Evolutionary conservation across 129 eudicot species (phyloP), one percentile per base, ranked within the genome.

Genomic region (Rutidosis leptorrhynchoides): DNA sequence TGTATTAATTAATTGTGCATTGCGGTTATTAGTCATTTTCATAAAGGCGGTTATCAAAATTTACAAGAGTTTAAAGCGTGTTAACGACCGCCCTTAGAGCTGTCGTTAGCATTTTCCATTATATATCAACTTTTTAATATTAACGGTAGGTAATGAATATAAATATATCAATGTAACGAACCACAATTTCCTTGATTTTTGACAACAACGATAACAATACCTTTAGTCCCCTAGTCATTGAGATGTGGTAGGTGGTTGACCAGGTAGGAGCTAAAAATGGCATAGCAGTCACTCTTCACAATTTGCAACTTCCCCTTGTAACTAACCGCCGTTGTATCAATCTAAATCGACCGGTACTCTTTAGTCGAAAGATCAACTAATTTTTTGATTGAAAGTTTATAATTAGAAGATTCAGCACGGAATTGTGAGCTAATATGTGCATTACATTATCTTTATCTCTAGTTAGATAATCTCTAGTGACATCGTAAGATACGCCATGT

Each of bases 121-220:
- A n/a, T n/a, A n/a, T n/a, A n/a, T n/a, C n/a, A n/a, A n/a, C n/a
- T n/a, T n/a, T n/a, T n/a, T n/a, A n/a, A n/a, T n/a, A n/a, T n/a
- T n/a, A n/a, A n/a, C n/a, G n/a, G n/a, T n/a, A n/a, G n/a, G n/a
- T n/a, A n/a, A n/a, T n/a, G n/a, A n/a, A 40, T 40, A 40, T 9
- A 43, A 15, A 43, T 3, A 15, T 12, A 32, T 22, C 14, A 52
- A 40, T 21, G 15, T 33, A 48, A 62, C 87, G 52, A 60, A 90
- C 97, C 97, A 17, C 97, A 90, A 68, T 81, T 69, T 40, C 97
- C 97, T 73, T 90, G 97, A 76, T 87, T 87, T 51, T 90, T 90
- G 61, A 90, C 80, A 0, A 69, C 42, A 70, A 68, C 87, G 22
- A n/a, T n/a, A n/a, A 90, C 95, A 1, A 90, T 95, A 4, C 97